Conservation (phyloP, 345 rosid genomes). For the Euphorbia pulcherrima region DNA sequence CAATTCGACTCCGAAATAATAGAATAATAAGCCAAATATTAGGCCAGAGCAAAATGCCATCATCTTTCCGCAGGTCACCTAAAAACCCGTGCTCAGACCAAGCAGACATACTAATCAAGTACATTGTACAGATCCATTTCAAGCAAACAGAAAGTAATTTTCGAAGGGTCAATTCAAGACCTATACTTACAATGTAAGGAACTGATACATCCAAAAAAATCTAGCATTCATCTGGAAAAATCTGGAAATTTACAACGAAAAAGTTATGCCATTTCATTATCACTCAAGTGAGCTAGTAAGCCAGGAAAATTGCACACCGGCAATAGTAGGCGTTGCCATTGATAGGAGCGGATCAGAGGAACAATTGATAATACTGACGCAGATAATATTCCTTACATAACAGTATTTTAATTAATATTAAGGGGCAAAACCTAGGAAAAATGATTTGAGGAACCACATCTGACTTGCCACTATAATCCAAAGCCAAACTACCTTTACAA, state of each 20-base stretch:
- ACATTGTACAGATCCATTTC: neutral
- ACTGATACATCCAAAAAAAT: constrained; percentile 97
- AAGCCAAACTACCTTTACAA: no score
- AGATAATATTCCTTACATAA: constrained; percentile 72
- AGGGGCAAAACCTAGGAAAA: no score
- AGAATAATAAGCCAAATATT: no score
- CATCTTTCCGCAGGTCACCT: no score
- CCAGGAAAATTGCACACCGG: constrained; percentile 46
- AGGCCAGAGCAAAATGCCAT: no score
- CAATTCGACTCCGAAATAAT: no score
- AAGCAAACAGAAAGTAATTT: neutral
- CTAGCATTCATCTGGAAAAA: constrained; percentile 94
- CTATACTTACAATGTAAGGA: constrained; percentile 77
- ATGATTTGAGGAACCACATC: no score
- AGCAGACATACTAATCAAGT: no score
- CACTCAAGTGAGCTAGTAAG: neutral
- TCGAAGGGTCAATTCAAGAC: neutral
- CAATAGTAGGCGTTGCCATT: constrained; percentile 95
- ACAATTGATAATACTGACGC: constrained; percentile 70
- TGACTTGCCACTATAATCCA: no score
- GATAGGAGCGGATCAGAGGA: constrained; percentile 84
- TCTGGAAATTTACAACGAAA: constrained; percentile 43
- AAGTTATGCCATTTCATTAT: neutral
- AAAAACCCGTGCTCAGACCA: no score
- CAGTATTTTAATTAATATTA: constrained; percentile 14